Base-by-base conservation (phyloP, 2,329 filamentous ascomycete species). In the Claviceps pazoutovae region DNA sequence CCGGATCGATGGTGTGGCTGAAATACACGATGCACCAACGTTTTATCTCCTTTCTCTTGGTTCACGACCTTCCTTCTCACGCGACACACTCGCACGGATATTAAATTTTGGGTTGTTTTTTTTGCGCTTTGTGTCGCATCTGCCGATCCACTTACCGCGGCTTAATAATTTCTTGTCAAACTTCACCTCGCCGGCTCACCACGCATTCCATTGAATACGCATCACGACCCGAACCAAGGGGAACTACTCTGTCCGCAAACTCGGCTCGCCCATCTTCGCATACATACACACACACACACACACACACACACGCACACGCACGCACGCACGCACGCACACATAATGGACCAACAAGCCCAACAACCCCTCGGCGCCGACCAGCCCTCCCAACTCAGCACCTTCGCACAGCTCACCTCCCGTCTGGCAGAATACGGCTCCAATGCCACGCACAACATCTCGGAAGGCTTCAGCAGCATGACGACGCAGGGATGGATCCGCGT, bases 401-500 rank as follows among this genome's bases (percentile, higher is more conserved):
- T 69, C n/a, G 64, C 65, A 54, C 63, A 64, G 53, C n/a, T 65
- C 16, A 53, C 59, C 13, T 58, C 60, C n/a, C 61, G 62, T 36
- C 60, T 70, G 46, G 53, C 62, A 48, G 57, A 68, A 52, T 68
- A 64, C 53, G 68, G 67, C 46, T 56, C 63, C 49, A 70, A 69
- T 56, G 66, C 66, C 19, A 60, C 63, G 51, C 74, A 66, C 65
- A 82, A 82, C 62, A 51, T 80, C 17, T 60, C 66, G 51, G 61
- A 68, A 36, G 71, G 74, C 23, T 71, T 83, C 56, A 66, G 67
- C 55, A 69, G 66, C 55, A 74, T 82, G 71, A 70, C 72, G 1
- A 60, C 65, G 11, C 68, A 79, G 58, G 69, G 74, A 43, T 81
- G 75, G 72, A 74, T 93, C 59, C 84, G 87, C 47, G 74, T 93